Percentiles rank a stretch among this genome's conserved stretches.
phyloP scores from a whole-genome alignment of 208 protist species.

The Trypanosomatidae sp. region DNA sequence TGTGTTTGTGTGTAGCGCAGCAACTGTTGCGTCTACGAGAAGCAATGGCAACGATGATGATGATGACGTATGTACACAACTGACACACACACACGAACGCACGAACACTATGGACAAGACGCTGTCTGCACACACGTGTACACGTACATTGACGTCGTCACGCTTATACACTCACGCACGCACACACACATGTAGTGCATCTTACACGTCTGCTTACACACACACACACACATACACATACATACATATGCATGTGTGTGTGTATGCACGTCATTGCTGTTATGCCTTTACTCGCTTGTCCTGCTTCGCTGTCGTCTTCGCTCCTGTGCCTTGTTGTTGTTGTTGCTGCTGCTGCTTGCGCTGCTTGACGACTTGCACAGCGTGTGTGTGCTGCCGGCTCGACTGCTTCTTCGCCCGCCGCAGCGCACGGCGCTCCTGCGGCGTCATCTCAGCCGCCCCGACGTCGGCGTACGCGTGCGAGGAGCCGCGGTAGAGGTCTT shows the following conservation, averaged over 20 bases:
- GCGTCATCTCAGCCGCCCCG: slow-evolving; percentile 48
- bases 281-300: slow-evolving; percentile 1
- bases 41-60: too few species aligned
- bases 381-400: slow-evolving; percentile 18
- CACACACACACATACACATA: not conserved
- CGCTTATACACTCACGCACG: too few species aligned
- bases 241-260: not conserved
- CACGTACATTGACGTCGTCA: too few species aligned
- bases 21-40: too few species aligned
- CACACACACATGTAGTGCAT: too few species aligned
- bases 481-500: slow-evolving; percentile 68
- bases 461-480: slow-evolving; percentile 53
- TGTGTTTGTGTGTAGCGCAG: too few species aligned
- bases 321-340: not conserved
- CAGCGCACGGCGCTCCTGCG: slow-evolving; percentile 58
- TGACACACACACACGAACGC: too few species aligned
- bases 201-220: too few species aligned
- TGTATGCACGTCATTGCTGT: not conserved
- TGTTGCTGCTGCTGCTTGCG: not conserved
- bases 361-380: slow-evolving; percentile 7
- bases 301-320: not conserved
- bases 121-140: too few species aligned
- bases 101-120: too few species aligned
- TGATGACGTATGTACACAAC: too few species aligned
- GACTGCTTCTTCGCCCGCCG: slow-evolving; percentile 67